A percentile compares a stretch with the other conserved stretches of the same genome.
Conservation (phyloP, 2,329 filamentous ascomycete genomes). For the Acrocalymma vagum region DNA sequence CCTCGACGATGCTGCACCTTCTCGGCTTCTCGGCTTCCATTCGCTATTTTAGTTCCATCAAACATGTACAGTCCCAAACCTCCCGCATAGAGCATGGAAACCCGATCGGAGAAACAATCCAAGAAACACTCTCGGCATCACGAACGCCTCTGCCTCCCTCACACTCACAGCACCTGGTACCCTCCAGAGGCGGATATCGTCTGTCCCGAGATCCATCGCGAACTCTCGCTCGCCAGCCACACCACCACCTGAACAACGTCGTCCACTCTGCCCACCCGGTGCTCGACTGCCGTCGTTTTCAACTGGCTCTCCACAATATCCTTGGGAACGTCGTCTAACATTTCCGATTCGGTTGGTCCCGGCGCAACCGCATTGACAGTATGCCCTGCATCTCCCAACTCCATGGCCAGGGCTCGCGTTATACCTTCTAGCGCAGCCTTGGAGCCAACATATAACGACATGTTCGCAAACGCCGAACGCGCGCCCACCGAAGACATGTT, state of each 20-base stretch:
- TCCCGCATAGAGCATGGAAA: slow-evolving; percentile 23
- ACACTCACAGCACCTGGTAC: slow-evolving; percentile 37
- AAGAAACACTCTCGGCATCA: slow-evolving; percentile 24
- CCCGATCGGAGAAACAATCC: slow-evolving; percentile 25
- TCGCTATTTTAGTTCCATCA: slow-evolving; percentile 23
- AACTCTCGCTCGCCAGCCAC: slow-evolving; percentile 61
- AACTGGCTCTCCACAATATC: slow-evolving; percentile 61
- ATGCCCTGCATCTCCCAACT: slow-evolving; percentile 64
- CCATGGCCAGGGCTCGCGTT: slow-evolving; percentile 66
- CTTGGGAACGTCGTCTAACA: slow-evolving; percentile 62
- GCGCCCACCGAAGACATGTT: slow-evolving; percentile 67
- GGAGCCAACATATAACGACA: slow-evolving; percentile 63
- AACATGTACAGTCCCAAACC: slow-evolving; percentile 40
- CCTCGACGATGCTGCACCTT: too few relatives aligned
- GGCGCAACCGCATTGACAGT: slow-evolving; percentile 70
- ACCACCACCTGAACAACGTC: slow-evolving; percentile 66
- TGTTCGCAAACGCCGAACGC: slow-evolving; percentile 54
- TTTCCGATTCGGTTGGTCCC: slow-evolving; percentile 66
- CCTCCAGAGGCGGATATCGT: slow-evolving; percentile 65
- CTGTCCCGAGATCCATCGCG: slow-evolving; percentile 59
- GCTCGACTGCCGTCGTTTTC: slow-evolving; percentile 60
- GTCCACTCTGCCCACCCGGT: slow-evolving; percentile 59
- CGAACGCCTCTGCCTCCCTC: slow-evolving; percentile 9
- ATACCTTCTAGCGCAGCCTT: slow-evolving; percentile 70
- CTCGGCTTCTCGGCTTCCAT: slow-evolving; percentile 11